Percentiles rank a stretch among this genome's conserved stretches.
phyloP scores from a whole-genome alignment of 177 flowering plant genomes.

The Vitis hybrid region DNA sequence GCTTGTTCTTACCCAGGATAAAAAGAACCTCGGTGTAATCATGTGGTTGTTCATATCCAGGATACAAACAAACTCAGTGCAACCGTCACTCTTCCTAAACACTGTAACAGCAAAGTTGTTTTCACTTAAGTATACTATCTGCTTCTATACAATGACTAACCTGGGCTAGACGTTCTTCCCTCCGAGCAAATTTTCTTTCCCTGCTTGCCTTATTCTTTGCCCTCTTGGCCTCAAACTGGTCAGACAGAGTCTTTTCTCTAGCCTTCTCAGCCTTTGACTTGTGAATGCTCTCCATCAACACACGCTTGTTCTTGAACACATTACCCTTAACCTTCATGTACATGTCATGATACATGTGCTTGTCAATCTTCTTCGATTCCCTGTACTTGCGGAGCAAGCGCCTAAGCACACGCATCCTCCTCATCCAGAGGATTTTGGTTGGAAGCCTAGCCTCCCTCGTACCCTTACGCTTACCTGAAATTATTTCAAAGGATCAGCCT shows the following conservation, averaged over 20 bases:
- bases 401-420: conserved; percentile 82
- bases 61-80: background rate
- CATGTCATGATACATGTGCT: conserved; percentile 86
- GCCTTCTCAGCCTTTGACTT: conserved; percentile 88
- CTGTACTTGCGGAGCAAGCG: conserved; percentile 74
- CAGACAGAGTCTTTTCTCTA: conserved; percentile 78
- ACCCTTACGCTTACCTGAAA: conserved; percentile 79
- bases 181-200: conserved; percentile 72
- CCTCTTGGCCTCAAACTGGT: conserved; percentile 81
- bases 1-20: no score
- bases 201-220: conserved; percentile 86
- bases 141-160: conserved; percentile 12
- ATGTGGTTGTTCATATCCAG: no score
- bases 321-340: conserved; percentile 90
- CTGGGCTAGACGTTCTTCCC: conserved; percentile 73
- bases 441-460: conserved; percentile 88
- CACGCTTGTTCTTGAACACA: conserved; percentile 80
- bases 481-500: background rate
- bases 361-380: conserved; percentile 78
- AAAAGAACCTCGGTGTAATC: background rate
- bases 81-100: no score
- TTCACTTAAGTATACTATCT: background rate
- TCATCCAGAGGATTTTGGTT: conserved; percentile 80
- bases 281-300: conserved; percentile 85
- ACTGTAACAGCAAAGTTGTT: no score